These are phyloP conservation scores for Geranium brycei DNA, from an alignment of 345 rosid species.

Conservation along the genomic window DNA sequence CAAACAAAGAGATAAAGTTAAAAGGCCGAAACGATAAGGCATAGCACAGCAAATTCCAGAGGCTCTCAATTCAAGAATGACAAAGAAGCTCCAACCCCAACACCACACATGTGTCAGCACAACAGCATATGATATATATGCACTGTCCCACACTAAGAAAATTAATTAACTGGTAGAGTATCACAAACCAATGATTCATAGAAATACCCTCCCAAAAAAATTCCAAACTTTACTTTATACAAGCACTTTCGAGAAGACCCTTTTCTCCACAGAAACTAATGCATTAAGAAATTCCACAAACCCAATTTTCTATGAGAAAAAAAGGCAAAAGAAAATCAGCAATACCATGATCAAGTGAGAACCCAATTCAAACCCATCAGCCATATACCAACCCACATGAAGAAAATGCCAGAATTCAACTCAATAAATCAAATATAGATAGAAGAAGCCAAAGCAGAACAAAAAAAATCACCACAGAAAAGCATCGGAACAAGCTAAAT, in stretches of 20 bases:
- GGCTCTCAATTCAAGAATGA: not conserved
- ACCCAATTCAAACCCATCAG: not conserved
- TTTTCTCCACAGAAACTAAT: not conserved
- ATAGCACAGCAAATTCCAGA: not conserved
- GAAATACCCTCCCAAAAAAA: not conserved
- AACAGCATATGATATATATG: slow-evolving; percentile 1
- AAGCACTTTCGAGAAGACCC: not conserved
- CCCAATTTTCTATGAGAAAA: not conserved
- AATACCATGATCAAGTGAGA: not conserved
- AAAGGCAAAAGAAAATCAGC: not conserved
- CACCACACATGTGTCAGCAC: slow-evolving; percentile 8
- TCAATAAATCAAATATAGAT: not conserved
- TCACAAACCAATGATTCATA: too few relatives aligned
- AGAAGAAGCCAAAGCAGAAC: not conserved
- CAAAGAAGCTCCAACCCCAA: not conserved
- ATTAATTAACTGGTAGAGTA: not conserved
- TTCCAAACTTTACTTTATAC: not conserved
- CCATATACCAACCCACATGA: not conserved
- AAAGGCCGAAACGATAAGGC: not conserved
- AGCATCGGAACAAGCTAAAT: too few relatives aligned
- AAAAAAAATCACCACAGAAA: not conserved
- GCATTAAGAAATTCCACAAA: not conserved
- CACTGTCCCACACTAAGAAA: too few relatives aligned
- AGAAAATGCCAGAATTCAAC: not conserved
- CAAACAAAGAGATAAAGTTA: slow-evolving; percentile 6